Conservation (phyloP, 1,284 basidiomycete species). For the Trametes sp. region DNA sequence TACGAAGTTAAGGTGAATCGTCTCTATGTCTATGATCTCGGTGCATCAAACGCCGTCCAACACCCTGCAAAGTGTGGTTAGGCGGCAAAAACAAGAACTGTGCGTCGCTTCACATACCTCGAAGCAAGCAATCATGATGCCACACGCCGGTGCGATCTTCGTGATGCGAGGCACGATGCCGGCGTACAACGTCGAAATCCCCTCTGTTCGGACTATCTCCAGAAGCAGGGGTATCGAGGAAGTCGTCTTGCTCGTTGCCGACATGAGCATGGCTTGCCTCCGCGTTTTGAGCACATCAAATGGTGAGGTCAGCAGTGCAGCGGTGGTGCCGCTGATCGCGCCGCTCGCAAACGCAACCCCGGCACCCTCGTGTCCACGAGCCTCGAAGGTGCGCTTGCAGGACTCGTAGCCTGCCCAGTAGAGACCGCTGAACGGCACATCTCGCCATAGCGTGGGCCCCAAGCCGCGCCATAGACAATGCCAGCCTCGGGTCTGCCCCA, state of each 20-base stretch:
- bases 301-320: slow-evolving; percentile 92
- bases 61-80: slow-evolving; percentile 50
- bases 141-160: slow-evolving; percentile 99
- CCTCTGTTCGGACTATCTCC: slow-evolving; percentile 83
- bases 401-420: slow-evolving; percentile 88
- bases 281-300: slow-evolving; percentile 98
- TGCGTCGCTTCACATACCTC: slow-evolving; percentile 62
- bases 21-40: slow-evolving; percentile 33
- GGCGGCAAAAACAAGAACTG: not conserved
- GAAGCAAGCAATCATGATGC: slow-evolving; percentile 96
- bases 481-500: slow-evolving; percentile 72
- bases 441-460: slow-evolving; percentile 92
- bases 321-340: slow-evolving; percentile 80
- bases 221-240: slow-evolving; percentile 68
- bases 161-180: slow-evolving; percentile 89
- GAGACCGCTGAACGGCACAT: slow-evolving; percentile 95
- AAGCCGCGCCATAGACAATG: slow-evolving; percentile 89
- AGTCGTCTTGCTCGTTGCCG: slow-evolving; percentile 47
- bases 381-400: slow-evolving; percentile 63
- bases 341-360: slow-evolving; percentile 85
- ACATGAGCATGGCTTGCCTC: slow-evolving; percentile 79
- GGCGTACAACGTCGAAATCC: slow-evolving; percentile 80
- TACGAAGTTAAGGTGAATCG: slow-evolving; percentile 33
- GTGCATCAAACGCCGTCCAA: slow-evolving; percentile 57
- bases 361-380: slow-evolving; percentile 66